Percentiles rank a stretch among this genome's conserved stretches.
These are phyloP conservation scores for Eucalyptus melliodora DNA, from an alignment of 345 rosid genomes.

Conservation along the genomic window DNA sequence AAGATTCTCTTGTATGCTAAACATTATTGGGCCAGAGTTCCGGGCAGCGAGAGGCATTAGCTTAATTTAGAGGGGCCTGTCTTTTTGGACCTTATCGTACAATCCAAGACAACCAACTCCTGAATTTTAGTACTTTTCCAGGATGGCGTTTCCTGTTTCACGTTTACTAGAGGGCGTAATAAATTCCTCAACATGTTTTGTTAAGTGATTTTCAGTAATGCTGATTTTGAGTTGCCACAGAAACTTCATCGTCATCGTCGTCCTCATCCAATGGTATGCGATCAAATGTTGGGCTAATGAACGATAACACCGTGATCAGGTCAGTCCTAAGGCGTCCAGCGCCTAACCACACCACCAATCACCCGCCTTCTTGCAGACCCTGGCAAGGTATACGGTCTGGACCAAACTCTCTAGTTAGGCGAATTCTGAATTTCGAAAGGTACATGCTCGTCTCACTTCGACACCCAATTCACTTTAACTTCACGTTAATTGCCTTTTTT, in stretches of 20 bases:
- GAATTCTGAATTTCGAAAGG: background rate
- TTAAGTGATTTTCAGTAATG: slow-evolving; percentile 22
- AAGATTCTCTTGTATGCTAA: background rate
- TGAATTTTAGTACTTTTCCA: background rate
- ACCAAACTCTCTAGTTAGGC: slow-evolving; percentile 68
- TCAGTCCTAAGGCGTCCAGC: slow-evolving; percentile 82
- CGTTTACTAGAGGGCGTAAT: background rate
- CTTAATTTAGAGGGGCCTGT: background rate
- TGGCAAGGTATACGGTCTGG: slow-evolving; percentile 62
- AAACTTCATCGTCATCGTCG: slow-evolving; percentile 11
- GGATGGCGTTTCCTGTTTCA: background rate
- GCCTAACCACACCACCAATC: slow-evolving; percentile 45
- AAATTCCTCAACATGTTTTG: background rate
- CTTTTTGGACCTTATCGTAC: background rate
- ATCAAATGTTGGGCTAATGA: slow-evolving; percentile 65
- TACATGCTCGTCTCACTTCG: background rate
- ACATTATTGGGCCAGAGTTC: background rate
- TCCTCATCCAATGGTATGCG: slow-evolving; percentile 52
- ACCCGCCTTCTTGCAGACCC: slow-evolving; percentile 50
- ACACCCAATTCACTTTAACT: background rate
- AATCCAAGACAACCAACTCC: background rate
- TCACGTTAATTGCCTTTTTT: background rate
- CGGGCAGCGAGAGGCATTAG: background rate
- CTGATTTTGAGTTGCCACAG: background rate
- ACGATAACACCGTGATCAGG: slow-evolving; percentile 65